These are phyloP conservation scores for Trichoderma pleuroti DNA, from an alignment of 2,329 filamentous ascomycete genomes.

Conservation along the genomic window DNA sequence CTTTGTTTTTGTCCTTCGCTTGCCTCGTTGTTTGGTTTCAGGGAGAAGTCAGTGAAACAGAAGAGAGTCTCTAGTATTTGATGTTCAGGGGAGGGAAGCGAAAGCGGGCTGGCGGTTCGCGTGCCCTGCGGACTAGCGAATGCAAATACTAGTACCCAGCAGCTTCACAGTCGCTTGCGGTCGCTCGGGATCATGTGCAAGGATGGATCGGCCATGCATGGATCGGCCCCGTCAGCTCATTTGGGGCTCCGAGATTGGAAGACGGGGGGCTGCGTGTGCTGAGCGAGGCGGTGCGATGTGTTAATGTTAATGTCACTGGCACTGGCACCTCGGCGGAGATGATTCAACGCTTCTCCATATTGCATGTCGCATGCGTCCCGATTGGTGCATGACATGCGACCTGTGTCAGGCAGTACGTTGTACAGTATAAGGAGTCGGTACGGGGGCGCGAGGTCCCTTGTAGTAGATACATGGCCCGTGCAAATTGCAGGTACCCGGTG, in stretches of 20 bases:
- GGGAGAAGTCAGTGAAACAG: constrained; percentile 10
- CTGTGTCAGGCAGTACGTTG: not conserved
- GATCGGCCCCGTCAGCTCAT: constrained; percentile 19
- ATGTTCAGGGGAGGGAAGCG: constrained; percentile 15
- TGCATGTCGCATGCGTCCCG: not conserved
- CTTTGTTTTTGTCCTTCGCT: constrained; percentile 9
- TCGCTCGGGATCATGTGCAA: constrained; percentile 18
- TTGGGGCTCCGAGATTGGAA: constrained; percentile 15
- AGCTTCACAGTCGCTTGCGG: constrained; percentile 8
- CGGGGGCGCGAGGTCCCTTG: not conserved
- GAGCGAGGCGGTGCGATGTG: constrained; percentile 9
- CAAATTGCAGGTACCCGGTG: not conserved
- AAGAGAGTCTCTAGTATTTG: not conserved
- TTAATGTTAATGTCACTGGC: not conserved
- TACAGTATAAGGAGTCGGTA: not conserved
- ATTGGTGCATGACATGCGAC: not conserved
- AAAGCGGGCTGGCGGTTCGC: constrained; percentile 13
- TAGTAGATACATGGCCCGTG: not conserved
- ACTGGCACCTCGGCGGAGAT: not conserved
- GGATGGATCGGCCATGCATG: constrained; percentile 17
- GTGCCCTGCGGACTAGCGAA: constrained; percentile 7
- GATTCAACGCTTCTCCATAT: not conserved
- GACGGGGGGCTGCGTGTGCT: not conserved
- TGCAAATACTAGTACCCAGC: constrained; percentile 9
- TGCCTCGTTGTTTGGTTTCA: constrained; percentile 4